Base-by-base conservation (phyloP, 1,139 yeast genomes). In the Pichia sp. region DNA sequence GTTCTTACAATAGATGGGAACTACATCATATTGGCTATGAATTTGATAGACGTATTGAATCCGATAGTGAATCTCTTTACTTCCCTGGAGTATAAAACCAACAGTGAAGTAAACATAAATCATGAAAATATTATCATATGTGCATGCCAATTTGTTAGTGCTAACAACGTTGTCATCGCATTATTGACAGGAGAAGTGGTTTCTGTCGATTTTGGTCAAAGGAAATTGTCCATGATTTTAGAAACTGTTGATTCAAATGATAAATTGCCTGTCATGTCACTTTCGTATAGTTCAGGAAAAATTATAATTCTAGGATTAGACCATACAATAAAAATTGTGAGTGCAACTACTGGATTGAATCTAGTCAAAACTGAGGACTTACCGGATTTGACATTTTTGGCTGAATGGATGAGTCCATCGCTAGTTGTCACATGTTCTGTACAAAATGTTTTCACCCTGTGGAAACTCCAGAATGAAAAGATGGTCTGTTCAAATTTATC, bases 391-490 rank as follows among this genome's bases (percentile, higher is more conserved):
- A n/a, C 54, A 7, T 36, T 54, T 19, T 51, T 40, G 4, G 30
- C 13, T 29, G 32, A 32, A 1, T 54, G 57, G 57, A 13, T 54
- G 0, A 13, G 50, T 4, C 50, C 54, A 4, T 8, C 16, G 8
- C 6, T 30, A 2, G 40, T 54, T 15, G 5, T 51, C 8, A 31
- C 54, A 2, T 45, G 52, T 13, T 49, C 57, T 1, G 31, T 54
- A 4, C 30, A 45, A 15, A 67, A 76, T 1, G 54, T 64, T 3
- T 60, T 78, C 6, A 75, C 74, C 52, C 66, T 75, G 42, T 79
- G 82, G 82, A 76, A 77, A 55, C 60, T 78, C 38, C 61, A 62
- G 5, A 62, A 58, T 23, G 38, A 47, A 8, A 47, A 51, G 30
- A 41, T 54, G 5, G 13, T n/a, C 2, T 47, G 36, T 32, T 11